Base-by-base conservation (phyloP, 352 stramenopile genomes). In the Phytophthora agathidicida region DNA sequence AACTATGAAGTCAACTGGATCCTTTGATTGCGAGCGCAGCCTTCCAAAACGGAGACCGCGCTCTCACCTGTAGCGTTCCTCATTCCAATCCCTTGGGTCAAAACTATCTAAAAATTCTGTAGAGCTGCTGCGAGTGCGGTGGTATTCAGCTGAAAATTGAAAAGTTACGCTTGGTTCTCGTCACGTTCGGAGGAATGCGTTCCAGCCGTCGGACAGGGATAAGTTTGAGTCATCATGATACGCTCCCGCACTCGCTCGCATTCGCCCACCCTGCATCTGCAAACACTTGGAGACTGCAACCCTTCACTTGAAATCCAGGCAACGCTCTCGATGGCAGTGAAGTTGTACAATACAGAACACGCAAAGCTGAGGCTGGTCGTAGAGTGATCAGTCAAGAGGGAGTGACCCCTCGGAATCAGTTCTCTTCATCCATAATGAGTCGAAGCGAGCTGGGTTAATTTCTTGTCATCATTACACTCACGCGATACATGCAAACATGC, bases 111-210 rank as follows among this genome's bases (percentile, higher is more conserved):
- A 32, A 47, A n/a, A n/a, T n/a, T n/a, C n/a, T n/a, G n/a, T n/a
- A n/a, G n/a, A n/a, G n/a, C n/a, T n/a, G 33, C 5, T 51, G 41
- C 43, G 49, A 64, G 56, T 50, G 50, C 30, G 37, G 19, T 65
- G 68, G 72, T 89, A 89, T 85, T 91, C 80, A 91, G 79, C 52
- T 59, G 75, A 80, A 86, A 77, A 77, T 81, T 82, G 45, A 83
- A 83, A 89, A 94, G 85, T 94, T 94, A 94, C 85, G 80, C 85
- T 92, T 78, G 76, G 79, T 87, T 92, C 73, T 94, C 85, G 86
- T 86, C 89, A 74, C 61, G 71, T 79, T 73, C 69, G 69, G 65
- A 71, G 71, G 78, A 89, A 93, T 87, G 84, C 81, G 84, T 88
- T 89, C 84, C 75, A 76, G 2, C 73, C 69, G 82, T 94, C 85